phyloP scores from a whole-genome alignment of 2,329 filamentous ascomycete genomes.

The Colletotrichum paranaense region DNA sequence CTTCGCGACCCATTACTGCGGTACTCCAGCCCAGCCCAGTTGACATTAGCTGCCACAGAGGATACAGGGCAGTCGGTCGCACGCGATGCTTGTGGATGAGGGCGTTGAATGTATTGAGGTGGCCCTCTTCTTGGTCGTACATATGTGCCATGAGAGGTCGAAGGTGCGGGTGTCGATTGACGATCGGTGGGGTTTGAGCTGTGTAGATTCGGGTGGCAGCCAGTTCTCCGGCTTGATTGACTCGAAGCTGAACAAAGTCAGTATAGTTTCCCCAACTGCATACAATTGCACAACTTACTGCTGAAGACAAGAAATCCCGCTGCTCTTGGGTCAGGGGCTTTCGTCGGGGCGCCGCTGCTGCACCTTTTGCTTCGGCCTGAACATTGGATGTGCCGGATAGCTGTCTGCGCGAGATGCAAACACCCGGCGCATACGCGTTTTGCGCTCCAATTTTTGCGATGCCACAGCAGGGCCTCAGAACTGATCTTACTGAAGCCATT shows the following conservation, averaged over 20 bases:
- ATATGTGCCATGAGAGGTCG: constrained; percentile 95
- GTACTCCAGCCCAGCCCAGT: constrained; percentile 90
- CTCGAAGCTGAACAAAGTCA: constrained; percentile 72
- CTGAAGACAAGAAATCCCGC: constrained; percentile 79
- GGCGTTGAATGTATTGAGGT: constrained; percentile 86
- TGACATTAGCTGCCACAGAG: constrained; percentile 85
- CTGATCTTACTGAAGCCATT: constrained; percentile 23
- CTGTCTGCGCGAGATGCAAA: constrained; percentile 12
- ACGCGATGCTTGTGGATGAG: constrained; percentile 88
- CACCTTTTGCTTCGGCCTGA: constrained; percentile 22
- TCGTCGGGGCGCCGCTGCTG: constrained; percentile 43
- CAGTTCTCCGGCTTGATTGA: constrained; percentile 98
- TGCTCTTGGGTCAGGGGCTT: constrained; percentile 77
- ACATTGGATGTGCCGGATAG: constrained; percentile 21
- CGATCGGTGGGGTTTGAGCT: constrained; percentile 85
- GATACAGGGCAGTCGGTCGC: constrained; percentile 92
- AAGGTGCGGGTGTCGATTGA: constrained; percentile 85
- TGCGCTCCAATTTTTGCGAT: background rate
- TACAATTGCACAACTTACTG: constrained; percentile 57
- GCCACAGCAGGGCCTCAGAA: constrained; percentile 9
- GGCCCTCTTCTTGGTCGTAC: constrained; percentile 94
- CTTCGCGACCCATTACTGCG: constrained; percentile 88
- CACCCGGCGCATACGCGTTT: constrained; percentile 6
- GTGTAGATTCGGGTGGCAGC: constrained; percentile 95
- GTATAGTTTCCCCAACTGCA: constrained; percentile 4